Evolutionary conservation across 148 eudicot species (phyloP), one percentile per base, ranked within the genome.

Genomic region (Fagopyrum homotropicum): DNA sequence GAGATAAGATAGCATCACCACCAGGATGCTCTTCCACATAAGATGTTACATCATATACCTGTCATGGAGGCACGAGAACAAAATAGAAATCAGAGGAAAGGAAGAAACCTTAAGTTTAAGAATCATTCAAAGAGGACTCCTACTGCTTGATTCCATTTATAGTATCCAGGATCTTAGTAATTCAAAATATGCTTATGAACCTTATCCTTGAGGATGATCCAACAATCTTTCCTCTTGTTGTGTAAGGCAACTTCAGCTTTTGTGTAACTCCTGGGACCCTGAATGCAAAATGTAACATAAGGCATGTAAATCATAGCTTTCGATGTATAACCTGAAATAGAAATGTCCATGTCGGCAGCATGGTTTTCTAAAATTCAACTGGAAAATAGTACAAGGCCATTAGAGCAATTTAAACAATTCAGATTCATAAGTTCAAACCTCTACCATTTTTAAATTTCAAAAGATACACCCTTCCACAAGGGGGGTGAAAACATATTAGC

Each of bases 21-120:
- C 99, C 99, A 22, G 97, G 99, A 72, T 95, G 99, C 82, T 95
- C 99, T 82, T 95, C 99, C 47, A 95, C 97, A 73, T 92, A 95
- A 48, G 97, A 78, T 9, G 97, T 89, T 44, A 95, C 92, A 84
- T 95, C 98, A 81, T 92, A 95, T 26, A 95, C 97, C 98, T 95
- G 78, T 26, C 12, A 72, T 63, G 49, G 78, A 80, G 30, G 72
- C 73, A 51, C 30, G 74, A 4, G 26, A 49, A 47, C 54, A n/a
- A 69, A 17, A 44, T 7, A 45, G 44, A 10, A 16, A 22, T 49
- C 60, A 15, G 19, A 2, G 2, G 50, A 64, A 69, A 68, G 44
- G 47, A 66, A 12, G 19, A 66, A 64, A 14, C 70, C 70, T 66
- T 9, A 66, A 40, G 70, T 66, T 40, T 14, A 40, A 66, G 71